Base-by-base conservation (phyloP, 352 stramenopile species). In the Globisporangium megalacanthum region DNA sequence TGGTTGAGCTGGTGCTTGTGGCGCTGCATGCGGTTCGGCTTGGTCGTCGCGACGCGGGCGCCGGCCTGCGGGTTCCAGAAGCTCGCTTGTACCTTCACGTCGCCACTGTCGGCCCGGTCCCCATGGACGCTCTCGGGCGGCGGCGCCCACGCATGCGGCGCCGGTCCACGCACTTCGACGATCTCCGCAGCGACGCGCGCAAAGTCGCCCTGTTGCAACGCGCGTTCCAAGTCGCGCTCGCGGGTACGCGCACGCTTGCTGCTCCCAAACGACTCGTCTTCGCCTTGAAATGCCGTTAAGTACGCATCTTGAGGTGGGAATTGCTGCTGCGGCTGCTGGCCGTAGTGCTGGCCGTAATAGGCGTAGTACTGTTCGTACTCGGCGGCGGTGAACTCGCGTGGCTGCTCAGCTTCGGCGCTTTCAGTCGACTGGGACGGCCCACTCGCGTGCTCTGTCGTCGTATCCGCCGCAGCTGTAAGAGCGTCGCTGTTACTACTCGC, bases 1-100 rank as follows among this genome's bases (percentile, higher is more conserved):
- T 92, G 82, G 65, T 92, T 92, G 49, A 92, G 69, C 60, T 92
- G 82, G 56, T 92, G 82, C 64, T 86, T 88, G 57, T 89, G 79
- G 57, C 82, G 65, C 58, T 92, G 82, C 58, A 92, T 65, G 22
- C 82, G 78, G 62, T 69, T 90, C 19, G 80, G 80, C 55, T 90
- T 90, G 33, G 68, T 65, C 4, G 75, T 75, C 19, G 80, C 60
- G 22, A 90, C 77, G 15, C 52, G 75, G 1, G 59, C 70, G 48
- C 80, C 80, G 1, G 70, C 64, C 53, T 75, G 73, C 31, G 80
- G 64, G 61, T 80, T 88, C 77, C 77, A 90, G 62, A 90, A 90
- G 54, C 70, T 87, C n/a, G 80, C 76, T 52, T 77, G 69, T 49
- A 90, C 66, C 61, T 85, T 87, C 20, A 90, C 49, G 3, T 75